Evolutionary conservation across 805 yeast species (phyloP).

Genomic region (Soucietia sequanensis): DNA sequence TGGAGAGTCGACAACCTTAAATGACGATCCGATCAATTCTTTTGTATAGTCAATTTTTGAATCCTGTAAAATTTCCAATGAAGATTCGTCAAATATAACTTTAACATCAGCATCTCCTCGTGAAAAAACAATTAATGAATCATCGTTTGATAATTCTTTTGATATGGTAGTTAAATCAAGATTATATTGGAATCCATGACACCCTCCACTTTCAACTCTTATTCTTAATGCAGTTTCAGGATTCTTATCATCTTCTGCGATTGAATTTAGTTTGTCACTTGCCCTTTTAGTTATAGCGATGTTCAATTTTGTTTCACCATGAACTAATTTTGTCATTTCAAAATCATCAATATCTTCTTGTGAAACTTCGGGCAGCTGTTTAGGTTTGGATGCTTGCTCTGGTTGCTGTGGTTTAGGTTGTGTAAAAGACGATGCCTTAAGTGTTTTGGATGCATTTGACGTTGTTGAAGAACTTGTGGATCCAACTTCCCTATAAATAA

Average conservation of each 20-base stretch:
- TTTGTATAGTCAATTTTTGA: constrained; percentile 85
- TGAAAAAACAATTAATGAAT: constrained; percentile 53
- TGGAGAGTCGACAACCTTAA: constrained; percentile 88
- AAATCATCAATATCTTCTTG: constrained; percentile 29
- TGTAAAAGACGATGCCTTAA: constrained; percentile 29
- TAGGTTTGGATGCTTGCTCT: constrained; percentile 8
- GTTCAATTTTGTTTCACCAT: constrained; percentile 35
- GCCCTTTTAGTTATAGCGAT: constrained; percentile 51
- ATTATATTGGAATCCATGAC: constrained; percentile 95
- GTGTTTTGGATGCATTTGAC: constrained; percentile 12
- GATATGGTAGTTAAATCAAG: constrained; percentile 54
- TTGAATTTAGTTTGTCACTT: constrained; percentile 48
- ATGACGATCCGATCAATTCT: constrained; percentile 92
- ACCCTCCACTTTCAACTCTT: constrained; percentile 92
- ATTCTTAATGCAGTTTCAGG: constrained; percentile 67
- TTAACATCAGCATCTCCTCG: constrained; percentile 54
- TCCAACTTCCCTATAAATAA: too few species aligned
- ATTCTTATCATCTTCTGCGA: constrained; percentile 54
- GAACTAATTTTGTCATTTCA: constrained; percentile 28
- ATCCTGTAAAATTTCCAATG: constrained; percentile 78
- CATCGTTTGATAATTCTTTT: constrained; percentile 33
- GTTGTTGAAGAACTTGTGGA: not conserved
- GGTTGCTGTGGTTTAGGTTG: constrained; percentile 22
- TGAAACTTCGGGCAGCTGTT: constrained; percentile 10
- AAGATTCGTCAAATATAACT: constrained; percentile 75